phyloP scores from a whole-genome alignment of 257 asterid species.

The Cynanchum wilfordii region DNA sequence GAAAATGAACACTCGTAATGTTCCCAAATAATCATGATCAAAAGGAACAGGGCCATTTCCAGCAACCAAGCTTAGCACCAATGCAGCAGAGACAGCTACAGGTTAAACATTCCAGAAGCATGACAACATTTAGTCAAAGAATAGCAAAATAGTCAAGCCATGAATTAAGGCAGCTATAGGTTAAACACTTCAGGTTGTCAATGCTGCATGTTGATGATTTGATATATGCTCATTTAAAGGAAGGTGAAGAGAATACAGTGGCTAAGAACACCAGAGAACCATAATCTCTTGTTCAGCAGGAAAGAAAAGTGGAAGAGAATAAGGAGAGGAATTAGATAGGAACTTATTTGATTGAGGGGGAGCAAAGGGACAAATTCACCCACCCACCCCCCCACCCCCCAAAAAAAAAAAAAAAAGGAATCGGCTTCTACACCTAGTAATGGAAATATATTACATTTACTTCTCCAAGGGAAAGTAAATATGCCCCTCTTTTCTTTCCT shows the following conservation, averaged over 20 bases:
- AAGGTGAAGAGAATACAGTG: background rate
- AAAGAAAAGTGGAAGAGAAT: background rate
- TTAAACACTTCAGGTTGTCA: background rate
- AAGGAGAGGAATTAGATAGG: background rate
- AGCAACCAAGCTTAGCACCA: background rate
- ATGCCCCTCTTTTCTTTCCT: background rate
- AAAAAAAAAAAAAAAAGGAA: too few relatives aligned
- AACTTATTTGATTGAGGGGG: background rate
- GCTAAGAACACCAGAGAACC: background rate
- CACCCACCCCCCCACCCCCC: background rate
- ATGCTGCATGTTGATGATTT: background rate
- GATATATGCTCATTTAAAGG: background rate
- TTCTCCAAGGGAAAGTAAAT: background rate
- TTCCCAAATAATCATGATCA: background rate
- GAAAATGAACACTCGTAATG: too few relatives aligned
- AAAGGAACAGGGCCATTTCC: background rate
- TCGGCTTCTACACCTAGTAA: background rate
- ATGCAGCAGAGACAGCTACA: background rate
- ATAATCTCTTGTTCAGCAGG: background rate
- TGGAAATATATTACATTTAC: background rate
- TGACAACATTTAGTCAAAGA: background rate
- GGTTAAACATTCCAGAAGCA: background rate
- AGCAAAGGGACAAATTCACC: background rate
- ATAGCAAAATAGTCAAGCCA: background rate
- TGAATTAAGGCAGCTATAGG: background rate